Evolutionary conservation across 257 asterid genomes (phyloP), one percentile per base, ranked within the genome.

Genomic region (Salvia hispanica): DNA sequence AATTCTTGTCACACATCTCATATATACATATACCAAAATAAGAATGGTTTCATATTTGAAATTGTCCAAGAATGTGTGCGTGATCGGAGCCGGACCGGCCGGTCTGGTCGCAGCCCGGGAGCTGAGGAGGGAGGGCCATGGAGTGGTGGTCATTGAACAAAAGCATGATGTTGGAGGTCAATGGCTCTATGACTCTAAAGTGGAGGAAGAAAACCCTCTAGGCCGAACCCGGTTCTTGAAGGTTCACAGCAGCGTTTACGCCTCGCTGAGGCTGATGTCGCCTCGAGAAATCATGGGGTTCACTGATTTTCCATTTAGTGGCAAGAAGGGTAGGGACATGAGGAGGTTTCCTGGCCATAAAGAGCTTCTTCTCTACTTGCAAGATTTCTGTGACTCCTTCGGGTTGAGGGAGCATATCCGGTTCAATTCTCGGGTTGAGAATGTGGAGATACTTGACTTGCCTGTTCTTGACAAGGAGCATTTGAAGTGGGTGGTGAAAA

Each of bases 91-190:
- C 0, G 98, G 98, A 1, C 89, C 96, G 0, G 79, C 92, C 0
- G 98, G 98, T 9, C 82, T 92, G 5, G 96, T 86, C 9, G 89
- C 98, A 0, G 91, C 95, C 10, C 85, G 98, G 48, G 98, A 89
- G 86, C 88, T 92, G 40, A 72, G 82, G 58, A 87, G 78, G 18
- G 97, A 87, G 81, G 92, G 91, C 42, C 97, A 89, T 75, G 60
- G 55, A 6, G 96, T 84, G 75, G 88, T 86, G 62, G 93, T 92
- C n/a, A 74, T 89, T 28, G 96, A 92, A 60, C 92, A 92, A 74
- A 86, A 77, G 74, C 82, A 85, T 40, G 96, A 89, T 0, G 74
- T 92, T 36, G 98, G 98, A 81, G 97, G 98, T 31, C 96, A 89
- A 69, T 89, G 98, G 98, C 80, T 92, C 0, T 92, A 89, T 58